Percentiles rank a stretch among this genome's conserved stretches.
phyloP scores from a whole-genome alignment of 352 stramenopile species.

The Peronospora destructor region DNA sequence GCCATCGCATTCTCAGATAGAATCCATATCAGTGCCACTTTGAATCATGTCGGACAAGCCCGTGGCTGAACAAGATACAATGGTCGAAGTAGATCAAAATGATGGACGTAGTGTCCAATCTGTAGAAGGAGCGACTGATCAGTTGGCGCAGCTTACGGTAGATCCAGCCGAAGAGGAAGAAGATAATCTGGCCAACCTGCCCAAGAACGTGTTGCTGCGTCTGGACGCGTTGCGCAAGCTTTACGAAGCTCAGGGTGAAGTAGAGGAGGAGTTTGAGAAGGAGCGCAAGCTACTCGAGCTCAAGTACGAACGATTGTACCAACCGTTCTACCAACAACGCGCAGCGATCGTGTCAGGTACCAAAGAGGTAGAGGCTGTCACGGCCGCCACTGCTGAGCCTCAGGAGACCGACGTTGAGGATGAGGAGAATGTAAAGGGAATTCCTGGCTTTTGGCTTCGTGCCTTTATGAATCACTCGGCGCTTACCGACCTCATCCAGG shows the following conservation, averaged over 20 bases:
- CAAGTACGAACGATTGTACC: constrained; percentile 86
- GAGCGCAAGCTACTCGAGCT: constrained; percentile 76
- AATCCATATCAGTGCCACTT: neutral
- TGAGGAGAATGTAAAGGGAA: constrained; percentile 57
- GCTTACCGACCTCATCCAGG: constrained; percentile 70
- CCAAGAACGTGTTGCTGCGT: constrained; percentile 66
- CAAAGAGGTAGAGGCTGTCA: constrained; percentile 68
- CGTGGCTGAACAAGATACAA: constrained; percentile 34
- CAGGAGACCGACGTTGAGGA: constrained; percentile 29
- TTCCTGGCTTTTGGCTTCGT: constrained; percentile 82
- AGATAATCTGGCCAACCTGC: constrained; percentile 54
- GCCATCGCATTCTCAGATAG: constrained; percentile 20
- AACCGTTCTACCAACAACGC: constrained; percentile 72
- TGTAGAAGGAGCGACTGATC: constrained; percentile 34
- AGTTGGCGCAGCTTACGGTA: constrained; percentile 36
- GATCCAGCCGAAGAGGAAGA: constrained; percentile 38
- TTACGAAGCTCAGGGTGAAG: constrained; percentile 64
- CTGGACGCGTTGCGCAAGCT: constrained; percentile 64
- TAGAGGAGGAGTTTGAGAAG: constrained; percentile 83
- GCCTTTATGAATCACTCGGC: constrained; percentile 83
- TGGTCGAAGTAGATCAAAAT: constrained; percentile 56
- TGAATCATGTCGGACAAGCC: constrained; percentile 39
- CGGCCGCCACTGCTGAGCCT: constrained; percentile 38
- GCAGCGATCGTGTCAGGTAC: constrained; percentile 66
- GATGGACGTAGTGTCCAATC: constrained; percentile 62